These are phyloP conservation scores for Eucalyptus guilfoylei DNA, from an alignment of 345 rosid species.

Conservation along the genomic window DNA sequence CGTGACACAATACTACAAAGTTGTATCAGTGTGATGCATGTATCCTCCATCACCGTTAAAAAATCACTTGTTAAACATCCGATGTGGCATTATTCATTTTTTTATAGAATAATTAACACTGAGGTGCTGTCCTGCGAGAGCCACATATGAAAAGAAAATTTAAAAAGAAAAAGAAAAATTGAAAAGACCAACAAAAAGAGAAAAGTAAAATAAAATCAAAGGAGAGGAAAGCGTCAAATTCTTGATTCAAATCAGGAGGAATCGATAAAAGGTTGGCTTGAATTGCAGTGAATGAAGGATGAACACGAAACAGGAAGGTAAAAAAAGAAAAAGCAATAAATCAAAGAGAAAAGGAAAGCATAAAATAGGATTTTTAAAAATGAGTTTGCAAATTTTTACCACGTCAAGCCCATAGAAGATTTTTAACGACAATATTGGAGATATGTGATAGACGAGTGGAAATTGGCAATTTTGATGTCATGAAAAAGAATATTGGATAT, in stretches of 20 bases:
- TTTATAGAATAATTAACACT: neutral
- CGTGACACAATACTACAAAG: neutral
- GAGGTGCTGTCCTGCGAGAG: too few relatives aligned
- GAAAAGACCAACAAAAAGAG: neutral
- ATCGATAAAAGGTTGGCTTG: neutral
- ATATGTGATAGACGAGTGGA: neutral
- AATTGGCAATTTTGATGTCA: neutral
- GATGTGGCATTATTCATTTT: accelerated
- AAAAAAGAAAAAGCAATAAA: neutral
- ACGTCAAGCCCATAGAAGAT: neutral
- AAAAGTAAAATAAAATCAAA: neutral
- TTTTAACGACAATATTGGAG: neutral
- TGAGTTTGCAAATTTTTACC: neutral
- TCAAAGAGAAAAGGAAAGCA: neutral
- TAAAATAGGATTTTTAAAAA: neutral
- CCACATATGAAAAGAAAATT: neutral
- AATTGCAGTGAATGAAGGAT: neutral
- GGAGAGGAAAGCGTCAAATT: neutral
- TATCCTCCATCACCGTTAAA: too few relatives aligned
- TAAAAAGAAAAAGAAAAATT: neutral
- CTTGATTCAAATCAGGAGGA: too few relatives aligned
- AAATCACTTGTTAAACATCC: neutral
- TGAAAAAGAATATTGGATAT: neutral
- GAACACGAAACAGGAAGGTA: neutral
- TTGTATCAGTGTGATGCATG: neutral